Percentiles rank a stretch among this genome's conserved stretches.
Conservation (phyloP, 164 flowering plant species). For the Magnolia sinica region DNA sequence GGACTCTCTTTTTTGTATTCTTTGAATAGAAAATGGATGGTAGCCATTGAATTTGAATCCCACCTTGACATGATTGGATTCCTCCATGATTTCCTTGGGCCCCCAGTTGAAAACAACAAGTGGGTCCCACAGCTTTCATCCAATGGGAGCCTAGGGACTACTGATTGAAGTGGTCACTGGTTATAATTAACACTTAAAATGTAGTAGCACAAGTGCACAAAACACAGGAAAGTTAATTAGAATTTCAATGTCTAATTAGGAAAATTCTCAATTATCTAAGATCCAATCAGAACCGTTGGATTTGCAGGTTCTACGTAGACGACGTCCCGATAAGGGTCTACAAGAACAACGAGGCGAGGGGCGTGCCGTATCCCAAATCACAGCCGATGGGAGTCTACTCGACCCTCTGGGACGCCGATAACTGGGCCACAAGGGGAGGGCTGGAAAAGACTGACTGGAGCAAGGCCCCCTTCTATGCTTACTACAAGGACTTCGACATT, state of each 20-base stretch:
- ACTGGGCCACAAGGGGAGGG: slow-evolving; percentile 27
- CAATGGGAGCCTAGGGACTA: too few species aligned
- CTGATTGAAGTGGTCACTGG: too few species aligned
- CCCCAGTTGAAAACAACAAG: neutral
- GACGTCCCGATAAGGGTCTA: slow-evolving; percentile 22
- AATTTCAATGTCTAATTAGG: too few species aligned
- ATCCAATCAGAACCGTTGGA: too few species aligned
- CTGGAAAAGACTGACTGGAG: slow-evolving; percentile 25
- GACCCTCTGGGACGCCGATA: slow-evolving; percentile 20
- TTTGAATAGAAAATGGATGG: neutral
- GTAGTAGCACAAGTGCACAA: too few species aligned
- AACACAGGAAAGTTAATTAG: too few species aligned
- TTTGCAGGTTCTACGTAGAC: slow-evolving; percentile 22
- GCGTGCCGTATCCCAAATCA: slow-evolving; percentile 16
- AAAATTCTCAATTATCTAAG: too few species aligned
- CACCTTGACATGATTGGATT: neutral
- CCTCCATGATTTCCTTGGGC: neutral
- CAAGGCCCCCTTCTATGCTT: slow-evolving; percentile 22
- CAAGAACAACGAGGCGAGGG: slow-evolving; percentile 21
- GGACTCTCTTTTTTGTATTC: neutral
- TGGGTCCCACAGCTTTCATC: neutral
- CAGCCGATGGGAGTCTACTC: slow-evolving; percentile 23
- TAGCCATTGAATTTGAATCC: neutral
- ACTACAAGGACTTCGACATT: slow-evolving; percentile 19
- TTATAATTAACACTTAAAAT: too few species aligned